Evolutionary conservation across 352 stramenopile genomes (phyloP), one percentile per base, ranked within the genome.

Genomic region (Phytophthora capsici): DNA sequence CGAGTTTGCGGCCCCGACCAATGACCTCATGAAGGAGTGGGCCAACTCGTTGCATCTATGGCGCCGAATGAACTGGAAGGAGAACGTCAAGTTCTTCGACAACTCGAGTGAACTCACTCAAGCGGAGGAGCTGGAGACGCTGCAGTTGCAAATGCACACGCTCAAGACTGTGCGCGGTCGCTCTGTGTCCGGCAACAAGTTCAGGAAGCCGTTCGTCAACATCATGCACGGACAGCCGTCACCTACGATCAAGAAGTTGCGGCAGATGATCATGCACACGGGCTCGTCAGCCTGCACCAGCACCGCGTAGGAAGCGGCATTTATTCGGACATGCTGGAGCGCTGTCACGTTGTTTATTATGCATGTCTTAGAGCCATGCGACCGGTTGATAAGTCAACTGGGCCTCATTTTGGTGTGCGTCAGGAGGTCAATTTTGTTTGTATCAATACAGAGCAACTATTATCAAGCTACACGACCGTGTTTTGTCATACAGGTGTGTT

Each of bases 21-120:
- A 88, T 40, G 83, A 89, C 63, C 69, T 94, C 5, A 94, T 94
- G 85, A 94, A 92, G 69, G 85, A 94, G 65, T 94, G 85, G 85
- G 85, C 85, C 55, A 94, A 94, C 66, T 77, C 85, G 43, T 66
- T 94, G 63, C 85, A 94, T 43, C 71, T 94, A 12, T 94, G 85
- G 85, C 83, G 83, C 16, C 85, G 85, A 46, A 94, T 94, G 85
- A 94, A 89, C 73, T 94, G 85, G 85, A 91, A 91, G 60, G 85
- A 94, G 50, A 87, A 94, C 58, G 85, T 94, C 68, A 92, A 85
- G 67, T 94, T 94, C 72, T 94, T 94, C 26, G 83, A 91, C 32
- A 65, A 69, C 53, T 74, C 76, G 44, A 71, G 58, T 14, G 71
- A 85, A 8, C 51, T 91, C 46, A 75, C 66, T 25, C 85, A 91